These are phyloP conservation scores for Euptelea pleiosperma DNA, from an alignment of 164 flowering plant species.

Conservation along the genomic window DNA sequence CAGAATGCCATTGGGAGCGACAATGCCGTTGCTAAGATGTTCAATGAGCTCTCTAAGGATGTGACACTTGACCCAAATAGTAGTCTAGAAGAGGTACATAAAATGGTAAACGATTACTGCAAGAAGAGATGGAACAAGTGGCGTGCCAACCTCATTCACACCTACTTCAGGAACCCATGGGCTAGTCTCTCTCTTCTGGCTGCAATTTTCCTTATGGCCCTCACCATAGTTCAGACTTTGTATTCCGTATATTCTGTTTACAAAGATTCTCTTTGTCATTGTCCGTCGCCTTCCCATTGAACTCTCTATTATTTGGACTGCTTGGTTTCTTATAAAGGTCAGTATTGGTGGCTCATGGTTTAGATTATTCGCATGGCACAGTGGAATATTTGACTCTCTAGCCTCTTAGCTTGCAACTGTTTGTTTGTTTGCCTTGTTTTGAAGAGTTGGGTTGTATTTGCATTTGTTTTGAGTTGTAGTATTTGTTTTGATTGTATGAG, in stretches of 20 bases:
- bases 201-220: constrained; percentile 38
- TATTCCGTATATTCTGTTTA: constrained; percentile 28
- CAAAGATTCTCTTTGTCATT: background rate
- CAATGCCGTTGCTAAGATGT: constrained; percentile 44
- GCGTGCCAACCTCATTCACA: constrained; percentile 45
- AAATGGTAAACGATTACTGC: constrained; percentile 31
- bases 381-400: too few species aligned
- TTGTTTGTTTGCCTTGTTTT: background rate
- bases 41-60: too few species aligned
- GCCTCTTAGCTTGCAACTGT: too few species aligned
- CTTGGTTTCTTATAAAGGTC: constrained; percentile 6
- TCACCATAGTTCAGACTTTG: constrained; percentile 38
- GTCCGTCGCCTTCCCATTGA: constrained; percentile 1
- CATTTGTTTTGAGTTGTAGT: too few species aligned
- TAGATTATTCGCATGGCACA: too few species aligned
- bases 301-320: too few species aligned
- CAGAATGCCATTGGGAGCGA: constrained; percentile 46
- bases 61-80: too few species aligned
- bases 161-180: constrained; percentile 54
- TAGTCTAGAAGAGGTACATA: constrained; percentile 25
- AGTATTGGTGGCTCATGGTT: too few species aligned
- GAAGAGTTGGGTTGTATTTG: too few species aligned
- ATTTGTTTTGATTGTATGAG: background rate
- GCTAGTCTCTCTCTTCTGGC: constrained; percentile 39
- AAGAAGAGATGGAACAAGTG: constrained; percentile 34